Evolutionary conservation across 2,329 filamentous ascomycete species (phyloP), one percentile per base, ranked within the genome.

Genomic region (Truncatella angustata): DNA sequence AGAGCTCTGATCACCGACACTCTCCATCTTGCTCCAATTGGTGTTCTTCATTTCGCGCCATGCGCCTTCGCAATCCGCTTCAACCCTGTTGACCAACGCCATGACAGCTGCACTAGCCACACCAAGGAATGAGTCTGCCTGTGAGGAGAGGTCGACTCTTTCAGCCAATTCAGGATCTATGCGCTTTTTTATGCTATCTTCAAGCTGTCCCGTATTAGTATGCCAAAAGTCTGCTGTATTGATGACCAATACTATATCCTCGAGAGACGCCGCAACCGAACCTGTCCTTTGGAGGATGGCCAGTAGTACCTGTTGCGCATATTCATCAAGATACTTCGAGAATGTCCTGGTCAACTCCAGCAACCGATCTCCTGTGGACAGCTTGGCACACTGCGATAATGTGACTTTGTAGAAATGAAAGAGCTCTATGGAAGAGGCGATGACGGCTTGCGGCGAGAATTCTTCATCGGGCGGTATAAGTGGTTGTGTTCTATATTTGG

Each of bases 171-270:
- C 88, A 42, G 82, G 78, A 58, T 97, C 94, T 56, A 99, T 91
- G 9, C 91, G 85, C 61, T 89, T 87, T 71, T 91, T 93, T 70
- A 99, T 92, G 69, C 90, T 96, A 63, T 97, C 92, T 67, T 97
- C 93, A 1, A 99, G 79, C 66, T 97, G 93, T 44, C 86, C 91
- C 45, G 91, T 94, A 26, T 96, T 97, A 23, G 84, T 85, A 65
- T 97, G 93, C 82, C 94, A 99, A 69, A 97, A 99, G 65, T 99
- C 94, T 1, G 94, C 93, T 1, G 94, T 97, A 66, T 99, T 99
- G 44, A 99, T 77, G 1, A 97, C 91, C 3, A 96, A 75, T 12
- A 97, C 81, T 3, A 89, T 82, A 56, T 96, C 88, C 62, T 96
- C 86, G 2, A 94, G 63, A 3, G 77, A 71, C 2, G 81, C 75